A percentile compares a stretch with the other conserved stretches of the same genome.
Evolutionary conservation across 805 yeast species (phyloP).

Genomic region (Starmerella tilneyi): DNA sequence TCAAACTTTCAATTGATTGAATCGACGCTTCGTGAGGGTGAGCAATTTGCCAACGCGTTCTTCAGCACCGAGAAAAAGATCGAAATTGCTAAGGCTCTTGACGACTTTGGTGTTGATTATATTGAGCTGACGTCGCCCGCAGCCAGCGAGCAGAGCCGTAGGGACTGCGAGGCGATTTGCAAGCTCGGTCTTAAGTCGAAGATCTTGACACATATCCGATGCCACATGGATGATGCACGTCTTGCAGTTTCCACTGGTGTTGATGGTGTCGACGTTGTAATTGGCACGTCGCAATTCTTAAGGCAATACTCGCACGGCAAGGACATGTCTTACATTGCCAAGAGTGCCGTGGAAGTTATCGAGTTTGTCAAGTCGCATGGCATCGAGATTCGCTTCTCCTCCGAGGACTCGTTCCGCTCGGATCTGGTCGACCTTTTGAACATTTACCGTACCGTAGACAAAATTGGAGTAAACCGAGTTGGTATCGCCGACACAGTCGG

Average conservation of each 20-base stretch:
- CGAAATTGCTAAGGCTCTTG: conserved; percentile 92
- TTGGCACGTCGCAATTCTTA: conserved; percentile 91
- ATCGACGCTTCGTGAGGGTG: conserved; percentile 95
- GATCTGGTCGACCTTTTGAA: conserved; percentile 90
- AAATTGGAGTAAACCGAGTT: conserved; percentile 95
- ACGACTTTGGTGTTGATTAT: conserved; percentile 96
- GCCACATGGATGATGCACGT: conserved; percentile 98
- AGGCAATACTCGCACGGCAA: conserved; percentile 95
- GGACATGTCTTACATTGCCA: conserved; percentile 96
- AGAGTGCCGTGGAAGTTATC: conserved; percentile 91
- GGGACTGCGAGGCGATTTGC: conserved; percentile 96
- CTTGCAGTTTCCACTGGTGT: conserved; percentile 98
- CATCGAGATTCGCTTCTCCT: conserved; percentile 90
- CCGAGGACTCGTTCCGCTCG: conserved; percentile 95
- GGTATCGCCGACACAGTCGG: conserved; percentile 99
- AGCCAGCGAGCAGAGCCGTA: conserved; percentile 86
- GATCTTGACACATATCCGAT: conserved; percentile 90
- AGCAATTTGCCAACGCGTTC: conserved; percentile 96
- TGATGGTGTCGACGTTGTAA: conserved; percentile 97
- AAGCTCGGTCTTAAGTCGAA: conserved; percentile 92
- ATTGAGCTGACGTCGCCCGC: conserved; percentile 97
- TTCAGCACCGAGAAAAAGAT: conserved; percentile 90
- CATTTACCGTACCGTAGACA: conserved; percentile 92
- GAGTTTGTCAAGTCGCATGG: conserved; percentile 95
- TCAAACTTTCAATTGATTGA: conserved; percentile 83